Base-by-base conservation (phyloP, 352 stramenopile species). In the Lagenidium sp. region DNA sequence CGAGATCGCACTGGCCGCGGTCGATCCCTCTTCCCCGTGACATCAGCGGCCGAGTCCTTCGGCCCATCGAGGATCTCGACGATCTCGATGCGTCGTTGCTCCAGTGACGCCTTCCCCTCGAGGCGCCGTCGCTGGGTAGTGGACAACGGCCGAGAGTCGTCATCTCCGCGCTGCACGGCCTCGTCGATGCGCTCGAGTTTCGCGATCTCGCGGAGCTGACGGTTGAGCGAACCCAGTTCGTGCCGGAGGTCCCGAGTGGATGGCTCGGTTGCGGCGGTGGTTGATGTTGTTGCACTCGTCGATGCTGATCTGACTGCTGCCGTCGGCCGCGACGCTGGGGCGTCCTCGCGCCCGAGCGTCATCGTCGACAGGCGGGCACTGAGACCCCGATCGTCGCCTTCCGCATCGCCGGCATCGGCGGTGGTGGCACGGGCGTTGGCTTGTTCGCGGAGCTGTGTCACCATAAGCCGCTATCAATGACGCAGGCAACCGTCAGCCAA, bases 211-310 rank as follows among this genome's bases (percentile, higher is more conserved):
- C 60, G 60, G 16, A 72, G 44, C 38, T 38, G 56, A 11, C 68
- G 71, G 39, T 84, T 85, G 40, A 85, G 45, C 22, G 63, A 64
- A 20, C 67, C 70, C 30, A 85, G 50, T 18, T 82, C 57, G 11
- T 48, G 57, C 56, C 80, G 79, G 25, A 74, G 49, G 31, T 65
- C 47, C 10, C 46, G 37, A 36, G 36, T 32, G 24, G 6, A 20
- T 13, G 21, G 22, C 19, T 15, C 16, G 20, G 8, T 2, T 8
- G 6, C 15, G 15, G 22, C 7, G 15, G n/a, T 10, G 16, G 16
- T 6, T 16, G 44, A 29, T 11, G 23, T 5, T 13, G 32, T 19
- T 18, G 21, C 8, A 12, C 12, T 40, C 16, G 10, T 20, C 35
- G 35, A 21, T 18, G 10, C 18, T 40, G 13, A 21, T 40, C n/a